Base-by-base conservation (phyloP, 305 asterid species). In the Solanum hybrid region DNA sequence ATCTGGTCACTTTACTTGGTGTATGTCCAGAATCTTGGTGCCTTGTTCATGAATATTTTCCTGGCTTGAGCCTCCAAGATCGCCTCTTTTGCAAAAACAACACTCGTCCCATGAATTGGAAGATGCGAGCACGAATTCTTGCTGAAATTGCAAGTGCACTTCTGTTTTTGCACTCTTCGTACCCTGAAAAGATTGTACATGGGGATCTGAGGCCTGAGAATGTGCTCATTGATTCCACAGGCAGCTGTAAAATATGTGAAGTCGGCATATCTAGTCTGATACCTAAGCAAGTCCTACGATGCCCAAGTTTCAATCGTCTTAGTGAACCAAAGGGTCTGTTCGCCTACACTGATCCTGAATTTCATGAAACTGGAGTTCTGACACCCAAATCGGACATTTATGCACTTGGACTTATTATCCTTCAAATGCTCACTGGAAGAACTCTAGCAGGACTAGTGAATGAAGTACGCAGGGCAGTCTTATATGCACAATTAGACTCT, bases 131-230 rank as follows among this genome's bases (percentile, higher is more conserved):
- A 34, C 94, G 61, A 39, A 93, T 96, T 46, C 92, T 94, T 87
- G 94, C 97, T 34, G 95, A 95, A 84, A 92, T 94, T 75, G 98
- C 97, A 20, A 92, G 93, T 61, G 96, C 93, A 33, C 97, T 97
- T 90, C 85, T 94, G 51, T 93, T 91, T 92, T 91, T 97, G 92
- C 99, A 96, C 89, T 93, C 95, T 69, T 91, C 89, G 33, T 75
- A 89, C 46, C 93, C 93, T 33, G 92, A 94, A 89, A 91, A 88
- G 83, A 79, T 92, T 11, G 91, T 92, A 13, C 99, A 97, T 57
- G 98, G 99, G 79, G 91, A 95, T 92, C 90, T 97, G 91, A 96
- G 94, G 88, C 98, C 96, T 14, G 94, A 91, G 61, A 97, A 95
- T 92, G 67, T 97, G 87, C 97, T 96, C 87, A 92, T 96, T 16